Evolutionary conservation across 2,329 filamentous ascomycete genomes (phyloP), one percentile per base, ranked within the genome.

Genomic region (Xylariaceae sp.): DNA sequence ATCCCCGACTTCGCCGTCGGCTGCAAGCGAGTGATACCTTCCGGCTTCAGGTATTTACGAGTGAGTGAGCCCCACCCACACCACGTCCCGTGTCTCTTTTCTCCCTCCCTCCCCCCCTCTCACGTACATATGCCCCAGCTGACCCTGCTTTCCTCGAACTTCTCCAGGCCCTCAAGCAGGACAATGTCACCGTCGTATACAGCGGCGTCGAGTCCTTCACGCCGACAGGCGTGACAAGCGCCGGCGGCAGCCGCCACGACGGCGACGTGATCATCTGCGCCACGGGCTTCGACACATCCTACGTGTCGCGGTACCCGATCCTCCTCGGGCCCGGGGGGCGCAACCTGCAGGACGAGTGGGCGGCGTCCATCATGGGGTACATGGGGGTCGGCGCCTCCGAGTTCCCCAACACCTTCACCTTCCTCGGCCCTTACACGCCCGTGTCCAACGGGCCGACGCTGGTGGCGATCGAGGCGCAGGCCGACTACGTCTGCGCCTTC

Each of bases 401-500:
- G 7, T 55, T 56, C 29, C 56, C 55, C 1, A 59, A 59, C 39
- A 57, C 54, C 35, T 52, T 59, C 37, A 61, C 65, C n/a, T 56
- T 66, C 39, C 53, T 67, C 15, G 68, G 67, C 0, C 67, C 67
- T 7, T 68, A 67, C 43, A 64, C 58, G 26, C 63, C 63, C 0
- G 60, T 69, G 16, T 63, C 60, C 17, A 65, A 66, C 46, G 63
- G 66, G 12, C 54, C 56, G 11, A 44, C 53, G 45, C 48, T 60
- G 45, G 39, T 56, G 48, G 44, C 54, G 45, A 46, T 72, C 41
- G 69, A 75, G 48, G 61, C 64, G 38, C 64, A 73, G 43, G 68
- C 67, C 3, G 71, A 76, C 48, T 76, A 73, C 58, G 67, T 74
- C 47, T 64, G 68, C 48, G 68, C 71, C 47, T 53, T 74, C 30